These are phyloP conservation scores for Macrocybe gigantea DNA, from an alignment of 768 basidiomycete genomes.

Conservation along the genomic window DNA sequence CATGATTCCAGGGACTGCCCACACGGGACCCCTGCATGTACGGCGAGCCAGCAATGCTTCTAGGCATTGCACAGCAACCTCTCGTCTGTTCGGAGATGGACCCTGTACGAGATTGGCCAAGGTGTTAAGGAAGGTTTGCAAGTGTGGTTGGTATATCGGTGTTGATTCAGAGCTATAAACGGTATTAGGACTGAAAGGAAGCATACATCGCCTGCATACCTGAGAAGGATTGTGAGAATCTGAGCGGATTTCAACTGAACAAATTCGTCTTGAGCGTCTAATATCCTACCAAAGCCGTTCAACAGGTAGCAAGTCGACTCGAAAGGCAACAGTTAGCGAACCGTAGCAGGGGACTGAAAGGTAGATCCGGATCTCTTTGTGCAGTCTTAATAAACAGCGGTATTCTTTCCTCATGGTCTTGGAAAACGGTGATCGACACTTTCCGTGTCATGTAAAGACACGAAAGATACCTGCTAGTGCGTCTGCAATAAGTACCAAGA, in stretches of 20 bases:
- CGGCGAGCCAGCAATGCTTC: constrained; percentile 80
- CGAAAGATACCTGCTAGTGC: constrained; percentile 63
- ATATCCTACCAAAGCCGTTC: constrained; percentile 40
- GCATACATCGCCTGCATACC: constrained; percentile 35
- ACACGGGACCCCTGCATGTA: constrained; percentile 74
- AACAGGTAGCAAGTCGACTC: constrained; percentile 5
- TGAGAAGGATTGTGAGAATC: constrained; percentile 81
- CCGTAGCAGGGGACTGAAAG: constrained; percentile 77
- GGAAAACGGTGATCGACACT: background rate
- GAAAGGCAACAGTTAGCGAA: constrained; percentile 18
- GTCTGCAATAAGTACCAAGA: constrained; percentile 85
- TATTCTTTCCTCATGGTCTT: constrained; percentile 87
- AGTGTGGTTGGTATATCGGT: constrained; percentile 42
- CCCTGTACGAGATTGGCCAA: constrained; percentile 61
- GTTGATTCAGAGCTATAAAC: constrained; percentile 42
- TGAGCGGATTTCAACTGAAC: constrained; percentile 88
- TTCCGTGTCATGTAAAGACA: background rate
- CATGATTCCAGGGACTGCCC: constrained; percentile 66
- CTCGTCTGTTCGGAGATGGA: constrained; percentile 61
- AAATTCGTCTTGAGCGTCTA: constrained; percentile 89
- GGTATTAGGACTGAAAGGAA: constrained; percentile 1
- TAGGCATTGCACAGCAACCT: constrained; percentile 88
- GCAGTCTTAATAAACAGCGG: constrained; percentile 61
- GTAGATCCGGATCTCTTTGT: constrained; percentile 71
- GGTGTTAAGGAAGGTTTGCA: constrained; percentile 54